phyloP scores from a whole-genome alignment of 1,284 basidiomycete species.

The Garcileccinum viscosum region DNA sequence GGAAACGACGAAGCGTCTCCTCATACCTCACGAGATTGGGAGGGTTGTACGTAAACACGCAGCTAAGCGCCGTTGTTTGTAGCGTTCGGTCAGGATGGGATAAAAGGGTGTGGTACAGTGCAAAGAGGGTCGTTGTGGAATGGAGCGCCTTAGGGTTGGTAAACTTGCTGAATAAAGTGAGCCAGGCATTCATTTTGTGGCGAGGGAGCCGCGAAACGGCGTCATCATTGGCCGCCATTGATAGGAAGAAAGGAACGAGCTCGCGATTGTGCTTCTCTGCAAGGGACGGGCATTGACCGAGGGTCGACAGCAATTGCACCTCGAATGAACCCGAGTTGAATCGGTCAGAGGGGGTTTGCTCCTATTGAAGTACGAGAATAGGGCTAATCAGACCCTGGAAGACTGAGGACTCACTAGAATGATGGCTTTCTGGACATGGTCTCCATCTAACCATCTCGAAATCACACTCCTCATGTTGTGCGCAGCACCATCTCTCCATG shows the following conservation, averaged over 20 bases:
- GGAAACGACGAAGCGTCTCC: constrained; percentile 70
- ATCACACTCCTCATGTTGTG: constrained; percentile 61
- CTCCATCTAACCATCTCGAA: constrained; percentile 50
- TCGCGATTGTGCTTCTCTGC: constrained; percentile 87
- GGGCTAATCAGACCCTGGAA: not conserved
- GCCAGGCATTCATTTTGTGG: constrained; percentile 75
- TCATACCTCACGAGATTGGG: constrained; percentile 71
- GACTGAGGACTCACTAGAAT: constrained; percentile 41
- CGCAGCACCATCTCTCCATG: constrained; percentile 76
- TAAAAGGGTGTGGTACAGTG: constrained; percentile 77
- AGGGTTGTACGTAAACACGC: constrained; percentile 85
- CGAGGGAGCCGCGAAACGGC: constrained; percentile 51
- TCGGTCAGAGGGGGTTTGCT: constrained; percentile 65
- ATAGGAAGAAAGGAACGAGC: constrained; percentile 81
- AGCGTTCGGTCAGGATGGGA: constrained; percentile 86
- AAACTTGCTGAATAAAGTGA: constrained; percentile 89
- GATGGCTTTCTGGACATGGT: constrained; percentile 33
- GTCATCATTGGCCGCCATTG: constrained; percentile 47
- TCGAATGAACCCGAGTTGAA: constrained; percentile 83
- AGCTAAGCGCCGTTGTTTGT: constrained; percentile 81
- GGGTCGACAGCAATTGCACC: constrained; percentile 73
- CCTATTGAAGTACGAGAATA: constrained; percentile 43
- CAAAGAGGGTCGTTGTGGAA: constrained; percentile 70
- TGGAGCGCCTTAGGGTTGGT: constrained; percentile 88
- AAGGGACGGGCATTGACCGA: constrained; percentile 71